Base-by-base conservation (phyloP, 441 rosid species). In the Oxalis stricta region DNA sequence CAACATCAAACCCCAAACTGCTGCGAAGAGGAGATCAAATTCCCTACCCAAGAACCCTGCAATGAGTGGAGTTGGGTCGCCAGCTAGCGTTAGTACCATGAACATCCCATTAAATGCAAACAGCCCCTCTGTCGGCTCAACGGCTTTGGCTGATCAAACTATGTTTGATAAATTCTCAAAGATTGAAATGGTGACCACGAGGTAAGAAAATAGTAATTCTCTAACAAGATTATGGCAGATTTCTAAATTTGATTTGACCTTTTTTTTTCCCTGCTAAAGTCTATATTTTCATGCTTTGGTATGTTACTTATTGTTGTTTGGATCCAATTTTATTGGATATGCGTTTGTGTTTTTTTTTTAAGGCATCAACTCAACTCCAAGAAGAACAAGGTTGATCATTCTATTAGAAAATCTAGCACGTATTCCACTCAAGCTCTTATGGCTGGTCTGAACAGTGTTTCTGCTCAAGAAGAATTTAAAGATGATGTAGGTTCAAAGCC, bases 41-140 rank as follows among this genome's bases (percentile, higher is more conserved):
- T 87, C 99, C 40, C 75, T 72, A 34, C 73, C 96, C 0, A 87
- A 50, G 66, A 65, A 79, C 44, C 75, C 76, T 28, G 85, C 69
- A 50, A 75, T 78, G 40, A 87, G 69, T 63, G 82, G 78, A 10
- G 94, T 87, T 64, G 93, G 82, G 46, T 87, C 97, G 49, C 97
- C 99, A 49, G 86, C 74, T 57, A 92, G 99, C 56, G 89, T 76
- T 59, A 68, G 89, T 66, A 92, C 70, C 55, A 66, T 74, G 41
- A 73, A 66, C 57, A 55, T 67, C 59, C 79, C 86, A 36, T 38
- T 77, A 41, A 84, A 71, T 59, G 84, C 84, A 17, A 76, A 44
- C 65, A 92, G 94, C 64, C 92, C 99, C 61, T 70, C 88, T 16
- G 64, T 87, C 41, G 97, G 93, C 59, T 70, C 84, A 50, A 77